Evolutionary conservation across 73 alveolate genomes (phyloP).

Genomic region (Tetrahymena thermophila): DNA sequence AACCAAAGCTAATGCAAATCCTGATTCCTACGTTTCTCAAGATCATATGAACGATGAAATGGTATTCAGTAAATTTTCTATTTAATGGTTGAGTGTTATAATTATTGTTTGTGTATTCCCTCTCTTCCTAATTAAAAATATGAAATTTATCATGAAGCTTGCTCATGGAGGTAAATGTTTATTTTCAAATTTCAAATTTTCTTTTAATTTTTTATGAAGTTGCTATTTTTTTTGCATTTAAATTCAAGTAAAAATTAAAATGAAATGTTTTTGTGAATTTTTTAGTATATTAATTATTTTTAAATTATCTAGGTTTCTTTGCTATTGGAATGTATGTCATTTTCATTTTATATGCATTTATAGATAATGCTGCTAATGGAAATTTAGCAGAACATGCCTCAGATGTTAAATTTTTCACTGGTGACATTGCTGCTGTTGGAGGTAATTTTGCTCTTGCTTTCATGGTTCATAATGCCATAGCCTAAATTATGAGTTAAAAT

Average conservation of each 20-base stretch:
- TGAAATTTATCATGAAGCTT: constrained; percentile 13
- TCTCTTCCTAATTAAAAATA: constrained; percentile 14
- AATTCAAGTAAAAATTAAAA: too few species aligned
- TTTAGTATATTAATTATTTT: not conserved
- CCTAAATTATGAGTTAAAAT: constrained; percentile 26
- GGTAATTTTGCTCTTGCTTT: constrained; percentile 39
- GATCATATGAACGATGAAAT: not conserved
- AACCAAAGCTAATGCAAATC: not conserved
- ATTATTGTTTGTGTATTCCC: constrained; percentile 12
- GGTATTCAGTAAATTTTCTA: constrained; percentile 17
- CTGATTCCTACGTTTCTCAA: not conserved
- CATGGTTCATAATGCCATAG: constrained; percentile 45
- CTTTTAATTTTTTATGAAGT: too few species aligned
- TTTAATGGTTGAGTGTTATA: constrained; percentile 28
- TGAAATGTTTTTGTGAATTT: not conserved
- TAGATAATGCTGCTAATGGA: not conserved
- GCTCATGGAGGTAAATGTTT: constrained; percentile 11
- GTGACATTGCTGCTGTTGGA: constrained; percentile 11
- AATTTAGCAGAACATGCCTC: not conserved
- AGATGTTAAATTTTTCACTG: constrained; percentile 6
- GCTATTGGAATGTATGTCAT: constrained; percentile 22
- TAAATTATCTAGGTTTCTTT: constrained; percentile 2
- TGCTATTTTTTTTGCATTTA: too few species aligned
- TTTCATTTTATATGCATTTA: constrained; percentile 13
- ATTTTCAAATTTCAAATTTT: not conserved